Percentiles rank a stretch among this genome's conserved stretches.
Conservation (phyloP, 2,329 filamentous ascomycete species). For the Fusarium marasasianum region DNA sequence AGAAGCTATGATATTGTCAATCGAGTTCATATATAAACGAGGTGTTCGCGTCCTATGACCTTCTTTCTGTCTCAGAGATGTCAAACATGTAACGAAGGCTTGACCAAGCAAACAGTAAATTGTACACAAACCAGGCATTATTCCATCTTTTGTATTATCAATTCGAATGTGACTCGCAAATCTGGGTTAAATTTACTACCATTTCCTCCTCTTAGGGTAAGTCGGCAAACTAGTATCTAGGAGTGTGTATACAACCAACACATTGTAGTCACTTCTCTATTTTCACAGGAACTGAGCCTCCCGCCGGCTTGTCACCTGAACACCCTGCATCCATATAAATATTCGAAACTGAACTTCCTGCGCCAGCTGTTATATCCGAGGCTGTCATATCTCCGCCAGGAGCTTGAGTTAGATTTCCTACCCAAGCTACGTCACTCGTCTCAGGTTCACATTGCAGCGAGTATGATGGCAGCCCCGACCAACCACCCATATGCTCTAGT, state of each 20-base stretch:
- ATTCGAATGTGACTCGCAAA: not conserved
- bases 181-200: not conserved
- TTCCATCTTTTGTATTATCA: not conserved
- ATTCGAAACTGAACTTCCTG: not conserved
- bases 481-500: not conserved
- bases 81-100: not conserved
- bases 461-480: not conserved
- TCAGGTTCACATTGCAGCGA: not conserved
- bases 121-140: rapidly evolving
- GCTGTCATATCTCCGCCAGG: not conserved
- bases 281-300: not conserved
- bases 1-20: not conserved
- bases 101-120: not conserved
- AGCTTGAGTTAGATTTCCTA: not conserved
- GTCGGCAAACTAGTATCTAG: not conserved
- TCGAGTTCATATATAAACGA: not conserved
- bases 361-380: not conserved
- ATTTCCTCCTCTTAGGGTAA: too few relatives aligned
- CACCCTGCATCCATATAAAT: not conserved
- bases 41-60: not conserved
- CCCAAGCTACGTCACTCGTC: not conserved
- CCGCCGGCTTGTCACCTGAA: not conserved
- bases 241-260: not conserved
- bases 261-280: not conserved
- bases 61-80: not conserved